These are phyloP conservation scores for Mesembryanthemum crystallinum DNA, from an alignment of 148 eudicot genomes.

Conservation along the genomic window DNA sequence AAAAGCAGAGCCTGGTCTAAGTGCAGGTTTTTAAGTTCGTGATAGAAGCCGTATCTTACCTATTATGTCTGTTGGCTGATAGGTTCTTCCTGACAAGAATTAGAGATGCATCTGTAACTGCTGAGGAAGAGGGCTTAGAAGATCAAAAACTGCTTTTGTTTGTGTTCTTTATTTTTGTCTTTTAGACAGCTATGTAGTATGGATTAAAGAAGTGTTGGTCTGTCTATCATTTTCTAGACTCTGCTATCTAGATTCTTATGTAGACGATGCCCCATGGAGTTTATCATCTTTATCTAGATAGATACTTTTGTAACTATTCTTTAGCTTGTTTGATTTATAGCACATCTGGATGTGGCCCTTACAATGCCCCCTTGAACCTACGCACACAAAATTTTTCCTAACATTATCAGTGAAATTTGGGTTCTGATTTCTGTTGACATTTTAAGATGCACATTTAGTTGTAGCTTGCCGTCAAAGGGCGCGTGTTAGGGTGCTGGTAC, in stretches of 20 bases:
- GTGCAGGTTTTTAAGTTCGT: conserved; percentile 37
- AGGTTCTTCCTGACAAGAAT: conserved; percentile 35
- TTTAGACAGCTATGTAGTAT: conserved; percentile 25
- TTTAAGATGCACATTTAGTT: not conserved
- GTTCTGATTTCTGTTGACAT: not conserved
- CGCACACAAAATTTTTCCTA: not conserved
- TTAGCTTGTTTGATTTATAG: conserved; percentile 5
- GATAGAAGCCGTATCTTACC: conserved; percentile 44
- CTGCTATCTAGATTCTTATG: not conserved
- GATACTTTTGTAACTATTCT: conserved; percentile 6
- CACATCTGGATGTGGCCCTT: not conserved
- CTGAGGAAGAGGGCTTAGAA: conserved; percentile 32
- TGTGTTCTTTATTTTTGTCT: conserved; percentile 7
- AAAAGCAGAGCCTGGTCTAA: conserved; percentile 7
- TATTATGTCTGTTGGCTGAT: conserved; percentile 21
- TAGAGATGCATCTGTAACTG: conserved; percentile 35
- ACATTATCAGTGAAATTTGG: not conserved
- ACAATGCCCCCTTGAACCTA: not conserved
- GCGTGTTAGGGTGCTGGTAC: too few relatives aligned
- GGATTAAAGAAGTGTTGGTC: conserved; percentile 5
- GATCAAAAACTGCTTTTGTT: conserved; percentile 24
- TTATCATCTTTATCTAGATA: conserved; percentile 19
- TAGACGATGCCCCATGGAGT: conserved; percentile 17
- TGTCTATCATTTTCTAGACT: conserved; percentile 13
- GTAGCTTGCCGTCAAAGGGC: too few relatives aligned